These are phyloP conservation scores for Termitomyces bulborhizus DNA, from an alignment of 768 basidiomycete genomes.

Conservation along the genomic window DNA sequence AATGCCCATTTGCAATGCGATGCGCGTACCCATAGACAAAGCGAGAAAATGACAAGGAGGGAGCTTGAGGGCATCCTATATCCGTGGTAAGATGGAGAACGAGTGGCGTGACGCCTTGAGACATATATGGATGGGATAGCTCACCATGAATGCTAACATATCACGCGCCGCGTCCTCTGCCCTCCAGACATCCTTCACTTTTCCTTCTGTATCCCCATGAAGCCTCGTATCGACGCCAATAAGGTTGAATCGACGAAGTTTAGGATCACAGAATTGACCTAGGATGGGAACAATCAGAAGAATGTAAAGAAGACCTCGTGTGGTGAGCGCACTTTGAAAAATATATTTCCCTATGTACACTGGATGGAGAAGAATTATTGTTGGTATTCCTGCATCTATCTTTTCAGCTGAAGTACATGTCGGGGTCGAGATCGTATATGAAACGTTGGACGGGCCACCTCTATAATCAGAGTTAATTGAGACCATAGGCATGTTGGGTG, in stretches of 20 bases:
- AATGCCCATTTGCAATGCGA: conserved; percentile 26
- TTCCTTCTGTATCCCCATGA: conserved; percentile 26
- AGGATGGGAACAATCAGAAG: not conserved
- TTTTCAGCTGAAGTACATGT: conserved; percentile 17
- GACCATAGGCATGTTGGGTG: conserved; percentile 23
- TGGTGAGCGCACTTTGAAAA: conserved; percentile 22
- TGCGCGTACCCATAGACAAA: conserved; percentile 29
- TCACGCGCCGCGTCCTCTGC: conserved; percentile 26
- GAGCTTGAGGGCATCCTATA: conserved; percentile 28
- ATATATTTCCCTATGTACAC: conserved; percentile 26
- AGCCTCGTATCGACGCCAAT: conserved; percentile 26
- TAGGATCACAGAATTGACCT: conserved; percentile 12
- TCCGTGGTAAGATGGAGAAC: not conserved
- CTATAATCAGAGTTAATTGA: conserved; percentile 17
- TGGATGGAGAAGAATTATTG: conserved; percentile 29
- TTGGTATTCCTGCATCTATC: conserved; percentile 26
- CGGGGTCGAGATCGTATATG: conserved; percentile 33
- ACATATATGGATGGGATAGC: not conserved
- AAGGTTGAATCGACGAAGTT: conserved; percentile 31
- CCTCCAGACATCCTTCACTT: conserved; percentile 17
- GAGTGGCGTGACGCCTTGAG: not conserved
- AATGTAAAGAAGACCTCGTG: not conserved
- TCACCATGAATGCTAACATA: conserved; percentile 28
- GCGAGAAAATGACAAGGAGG: conserved; percentile 33
- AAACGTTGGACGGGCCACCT: conserved; percentile 23